Evolutionary conservation across 2,329 filamentous ascomycete species (phyloP), one percentile per base, ranked within the genome.

Genomic region (Monascus ruber): DNA sequence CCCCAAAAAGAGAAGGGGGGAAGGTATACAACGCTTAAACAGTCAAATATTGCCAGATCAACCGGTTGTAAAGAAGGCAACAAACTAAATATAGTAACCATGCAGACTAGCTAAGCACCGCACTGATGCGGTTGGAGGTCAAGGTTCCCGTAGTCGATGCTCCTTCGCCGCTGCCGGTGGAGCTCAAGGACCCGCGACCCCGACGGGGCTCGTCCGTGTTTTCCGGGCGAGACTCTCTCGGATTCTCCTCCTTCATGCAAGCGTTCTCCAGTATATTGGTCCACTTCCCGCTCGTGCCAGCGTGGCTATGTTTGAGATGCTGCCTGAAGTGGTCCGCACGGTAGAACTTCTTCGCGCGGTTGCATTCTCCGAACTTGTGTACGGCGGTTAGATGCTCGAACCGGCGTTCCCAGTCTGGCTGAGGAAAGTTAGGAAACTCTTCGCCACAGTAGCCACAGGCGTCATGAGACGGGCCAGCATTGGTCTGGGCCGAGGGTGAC

Each of bases 361-460:
- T 98, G 74, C 91, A 98, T 66, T 96, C 91, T 46, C 87, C 79
- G 59, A 94, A 98, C 59, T 98, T 98, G 70, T 98, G 91, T 47
- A 87, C 77, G 52, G 85, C 81, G 55, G 87, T 88, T 39, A 98
- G 69, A 66, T 98, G 91, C 41, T 84, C 81, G 39, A 88, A 79
- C 42, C 91, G 80, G 44, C 78, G 73, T 38, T 94, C 84, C 88
- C 88, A 95, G 56, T 96, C 84, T 38, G 85, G 77, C 4, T 88
- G 82, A 32, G 85, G 68, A 39, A 62, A 60, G 45, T 70, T 94
- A 24, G 80, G 62, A 49, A 96, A 98, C 51, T 96, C 89, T 44
- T 93, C 81, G 38, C 91, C 91, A 61, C 91, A 98, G 62, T 94
- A 98, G 9, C 91, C 91, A 59, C 91, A 98, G 0, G 81, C 78